These are phyloP conservation scores for Xylaria sp. DNA, from an alignment of 2,329 filamentous ascomycete genomes.

Conservation along the genomic window DNA sequence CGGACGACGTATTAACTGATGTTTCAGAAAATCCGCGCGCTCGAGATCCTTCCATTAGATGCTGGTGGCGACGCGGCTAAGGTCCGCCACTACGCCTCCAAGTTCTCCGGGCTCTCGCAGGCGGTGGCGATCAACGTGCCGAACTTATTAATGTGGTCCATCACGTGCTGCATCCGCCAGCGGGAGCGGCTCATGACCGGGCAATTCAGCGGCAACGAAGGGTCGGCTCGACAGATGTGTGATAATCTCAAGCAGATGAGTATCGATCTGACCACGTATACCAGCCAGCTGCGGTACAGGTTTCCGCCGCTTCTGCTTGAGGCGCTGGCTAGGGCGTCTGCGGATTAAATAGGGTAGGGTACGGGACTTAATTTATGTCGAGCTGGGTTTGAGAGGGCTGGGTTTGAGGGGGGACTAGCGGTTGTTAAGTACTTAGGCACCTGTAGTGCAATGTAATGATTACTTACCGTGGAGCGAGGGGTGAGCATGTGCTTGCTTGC, in stretches of 20 bases:
- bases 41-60: constrained; percentile 83
- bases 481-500: too few relatives aligned
- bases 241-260: constrained; percentile 82
- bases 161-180: constrained; percentile 84
- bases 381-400: too few relatives aligned
- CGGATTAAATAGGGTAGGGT: constrained; percentile 61
- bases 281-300: constrained; percentile 90
- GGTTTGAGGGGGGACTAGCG: background rate
- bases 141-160: constrained; percentile 92
- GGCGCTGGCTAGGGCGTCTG: constrained; percentile 82
- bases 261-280: constrained; percentile 92
- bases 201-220: constrained; percentile 79
- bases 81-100: constrained; percentile 83
- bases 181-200: constrained; percentile 75
- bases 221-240: constrained; percentile 71
- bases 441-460: constrained; percentile 16
- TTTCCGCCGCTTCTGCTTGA: constrained; percentile 89
- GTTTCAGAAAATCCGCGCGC: constrained; percentile 73
- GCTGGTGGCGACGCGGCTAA: constrained; percentile 78
- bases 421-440: background rate
- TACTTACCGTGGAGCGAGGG: background rate
- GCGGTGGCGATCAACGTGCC: constrained; percentile 90
- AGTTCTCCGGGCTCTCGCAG: constrained; percentile 81
- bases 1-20: constrained; percentile 28
- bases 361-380: background rate